Conservation (phyloP, 768 basidiomycete genomes). For the Hortiboletus flavorubellus region DNA sequence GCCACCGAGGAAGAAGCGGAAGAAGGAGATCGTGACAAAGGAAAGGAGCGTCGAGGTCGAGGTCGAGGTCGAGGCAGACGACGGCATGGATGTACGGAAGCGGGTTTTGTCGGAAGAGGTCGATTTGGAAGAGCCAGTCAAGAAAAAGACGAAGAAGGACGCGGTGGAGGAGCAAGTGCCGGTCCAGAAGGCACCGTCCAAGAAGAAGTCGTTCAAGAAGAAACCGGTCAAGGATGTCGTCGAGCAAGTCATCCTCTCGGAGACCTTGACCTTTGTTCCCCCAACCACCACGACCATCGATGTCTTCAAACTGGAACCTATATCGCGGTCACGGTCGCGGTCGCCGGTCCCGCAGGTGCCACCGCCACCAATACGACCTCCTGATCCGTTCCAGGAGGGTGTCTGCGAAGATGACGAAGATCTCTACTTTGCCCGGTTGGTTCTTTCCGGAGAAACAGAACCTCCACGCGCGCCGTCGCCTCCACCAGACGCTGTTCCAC, state of each 20-base stretch:
- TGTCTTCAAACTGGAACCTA: slow-evolving; percentile 41
- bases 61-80: slow-evolving; percentile 52
- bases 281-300: slow-evolving; percentile 52
- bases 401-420: slow-evolving; percentile 89
- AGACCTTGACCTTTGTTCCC: slow-evolving; percentile 45
- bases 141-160: slow-evolving; percentile 32
- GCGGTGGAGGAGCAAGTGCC: slow-evolving; percentile 38
- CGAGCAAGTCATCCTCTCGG: slow-evolving; percentile 51
- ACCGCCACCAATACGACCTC: slow-evolving; percentile 44
- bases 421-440: slow-evolving; percentile 63
- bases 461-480: slow-evolving; percentile 27
- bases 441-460: slow-evolving; percentile 26
- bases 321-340: slow-evolving; percentile 43
- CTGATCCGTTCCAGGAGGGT: slow-evolving; percentile 52
- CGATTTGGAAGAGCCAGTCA: slow-evolving; percentile 32
- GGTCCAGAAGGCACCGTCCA: slow-evolving; percentile 21
- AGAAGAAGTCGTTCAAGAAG: slow-evolving; percentile 38
- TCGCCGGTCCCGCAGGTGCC: slow-evolving; percentile 44
- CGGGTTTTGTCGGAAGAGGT: slow-evolving; percentile 42
- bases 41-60: slow-evolving; percentile 47
- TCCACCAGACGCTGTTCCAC: slow-evolving; percentile 40
- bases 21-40: slow-evolving; percentile 41
- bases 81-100: slow-evolving; percentile 38
- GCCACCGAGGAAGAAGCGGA: slow-evolving; percentile 58
- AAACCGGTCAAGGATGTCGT: slow-evolving; percentile 36